Base-by-base conservation (phyloP, 768 basidiomycete genomes). In the Tricholoma furcatifolium region DNA sequence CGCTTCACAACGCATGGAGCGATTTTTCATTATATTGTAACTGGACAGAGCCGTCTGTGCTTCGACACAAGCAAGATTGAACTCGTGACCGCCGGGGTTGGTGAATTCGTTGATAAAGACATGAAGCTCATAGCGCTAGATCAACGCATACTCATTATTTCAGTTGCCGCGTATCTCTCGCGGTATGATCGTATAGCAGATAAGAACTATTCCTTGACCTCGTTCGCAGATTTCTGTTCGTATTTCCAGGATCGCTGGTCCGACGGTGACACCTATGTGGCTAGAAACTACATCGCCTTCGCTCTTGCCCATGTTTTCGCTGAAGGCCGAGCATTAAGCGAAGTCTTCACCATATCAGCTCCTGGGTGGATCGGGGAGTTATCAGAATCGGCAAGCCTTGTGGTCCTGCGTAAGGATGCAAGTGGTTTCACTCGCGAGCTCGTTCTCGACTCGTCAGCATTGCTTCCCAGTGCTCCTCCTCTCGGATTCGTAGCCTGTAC, bases 51-150 rank as follows among this genome's bases (percentile, higher is more conserved):
- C 24, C 50, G 41, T 3, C n/a, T 42, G 3, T 43, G 15, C 31
- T 43, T 38, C 24, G 23, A 17, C 9, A 30, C 12, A 9, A 15
- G 17, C 23, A 51, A 30, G 24, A 18, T 43, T 14, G 50, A 51
- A 8, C 31, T 51, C 5, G 50, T 51, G 14, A 43, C 12, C 12
- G 21, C 41, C 2, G 42, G 32, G 24, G 6, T 43, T 11, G 50
- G 42, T 3, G 17, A 43, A 32, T 51, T 36, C 24, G 43, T 43
- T 6, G 50, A 51, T 12, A 30, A 35, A 8, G 41, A 51, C 17
- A 51, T 51, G 50, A 6, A 43, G 21, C 15, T 36, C 8, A 51
- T 51, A n/a, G 17, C 34, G 24, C n/a, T 51, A 9, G 15, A 51
- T 12, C 41, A 51, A 8, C 42, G 41, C 15, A n/a, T 8, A n/a